Evolutionary conservation across 177 flowering plant genomes (phyloP), one percentile per base, ranked within the genome.

Genomic region (Vitis hybrid): DNA sequence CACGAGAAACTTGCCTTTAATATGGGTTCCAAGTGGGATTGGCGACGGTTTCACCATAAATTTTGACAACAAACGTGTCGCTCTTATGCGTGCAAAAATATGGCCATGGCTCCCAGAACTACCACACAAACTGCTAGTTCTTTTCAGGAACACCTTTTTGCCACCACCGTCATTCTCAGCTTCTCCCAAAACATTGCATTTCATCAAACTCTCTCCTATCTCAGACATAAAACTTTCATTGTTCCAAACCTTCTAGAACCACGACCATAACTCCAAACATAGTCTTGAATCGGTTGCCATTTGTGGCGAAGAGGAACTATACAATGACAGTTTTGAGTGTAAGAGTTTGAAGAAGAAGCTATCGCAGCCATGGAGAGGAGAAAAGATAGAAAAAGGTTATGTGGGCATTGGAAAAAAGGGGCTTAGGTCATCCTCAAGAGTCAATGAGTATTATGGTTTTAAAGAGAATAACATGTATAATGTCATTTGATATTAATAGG

Each of bases 101-200:
- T 2, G 97, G 97, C 97, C 93, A 89, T 4, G 97, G 86, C 73
- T 92, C 93, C 5, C 88, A 83, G 63, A 94, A 88, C 85, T 86
- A 89, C 16, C 80, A 70, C 58, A 92, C 97, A 67, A 89, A 90
- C 67, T 76, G 87, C 75, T 86, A 77, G 65, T 91, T 84, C 57
- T 84, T 85, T 22, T 13, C 68, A 6, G 71, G 61, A 53, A 63
- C 26, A 31, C 64, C 72, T 18, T 67, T 6, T 12, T 69, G 15
- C 18, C 50, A 5, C 20, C 59, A 8, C 50, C 14, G 14, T 67
- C 61, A 54, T 31, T 19, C 58, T 61, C 77, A 3, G 56, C 34
- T 20, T 73, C 68, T 45, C 56, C 55, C 34, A 66, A 66, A 50
- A 64, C 73, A 26, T 66, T 72, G 57, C 77, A 60, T 31, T 56